A percentile compares a stretch with the other conserved stretches of the same genome.
phyloP scores from a whole-genome alignment of 768 basidiomycete species.

The Scleroderma bovista region DNA sequence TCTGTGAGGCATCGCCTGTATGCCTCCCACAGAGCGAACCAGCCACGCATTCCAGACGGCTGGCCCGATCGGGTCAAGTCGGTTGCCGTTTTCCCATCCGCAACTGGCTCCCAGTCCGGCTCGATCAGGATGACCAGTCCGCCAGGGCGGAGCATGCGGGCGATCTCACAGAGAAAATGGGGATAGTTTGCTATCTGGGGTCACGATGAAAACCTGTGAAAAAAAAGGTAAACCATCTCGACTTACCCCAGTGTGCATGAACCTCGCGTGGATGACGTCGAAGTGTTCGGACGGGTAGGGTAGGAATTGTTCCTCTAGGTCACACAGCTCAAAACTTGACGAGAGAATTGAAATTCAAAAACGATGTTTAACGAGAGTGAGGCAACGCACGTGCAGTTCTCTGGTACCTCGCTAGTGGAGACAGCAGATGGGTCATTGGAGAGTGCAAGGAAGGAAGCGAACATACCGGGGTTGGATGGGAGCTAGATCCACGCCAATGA shows the following conservation, averaged over 20 bases:
- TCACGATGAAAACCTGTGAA: slow-evolving; percentile 7
- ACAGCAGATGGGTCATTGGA: slow-evolving; percentile 8
- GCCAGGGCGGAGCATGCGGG: slow-evolving; percentile 63
- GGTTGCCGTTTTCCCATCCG: slow-evolving; percentile 38
- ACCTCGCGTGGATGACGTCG: slow-evolving; percentile 66
- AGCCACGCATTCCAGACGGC: slow-evolving; percentile 44
- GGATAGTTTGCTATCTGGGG: slow-evolving; percentile 57
- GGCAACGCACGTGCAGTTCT: slow-evolving; percentile 64
- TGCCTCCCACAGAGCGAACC: slow-evolving; percentile 60
- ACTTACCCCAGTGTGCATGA: slow-evolving; percentile 60
- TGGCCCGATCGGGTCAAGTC: slow-evolving; percentile 27
- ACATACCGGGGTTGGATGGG: slow-evolving; percentile 65
- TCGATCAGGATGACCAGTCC: slow-evolving; percentile 67
- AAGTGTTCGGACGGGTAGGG: slow-evolving; percentile 62
- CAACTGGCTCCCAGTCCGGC: slow-evolving; percentile 47
- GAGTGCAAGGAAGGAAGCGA: neutral
- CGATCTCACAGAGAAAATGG: slow-evolving; percentile 53
- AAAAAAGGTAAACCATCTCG: too few species aligned
- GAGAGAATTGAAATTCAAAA: slow-evolving; percentile 3
- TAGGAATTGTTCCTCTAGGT: slow-evolving; percentile 53
- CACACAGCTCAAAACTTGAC: slow-evolving; percentile 63
- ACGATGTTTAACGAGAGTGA: neutral
- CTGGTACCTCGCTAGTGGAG: slow-evolving; percentile 50
- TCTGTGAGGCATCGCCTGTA: slow-evolving; percentile 50
- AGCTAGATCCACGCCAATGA: slow-evolving; percentile 66